Base-by-base conservation (phyloP, 805 yeast species). In the Sungouiozyma ichnusensis region DNA sequence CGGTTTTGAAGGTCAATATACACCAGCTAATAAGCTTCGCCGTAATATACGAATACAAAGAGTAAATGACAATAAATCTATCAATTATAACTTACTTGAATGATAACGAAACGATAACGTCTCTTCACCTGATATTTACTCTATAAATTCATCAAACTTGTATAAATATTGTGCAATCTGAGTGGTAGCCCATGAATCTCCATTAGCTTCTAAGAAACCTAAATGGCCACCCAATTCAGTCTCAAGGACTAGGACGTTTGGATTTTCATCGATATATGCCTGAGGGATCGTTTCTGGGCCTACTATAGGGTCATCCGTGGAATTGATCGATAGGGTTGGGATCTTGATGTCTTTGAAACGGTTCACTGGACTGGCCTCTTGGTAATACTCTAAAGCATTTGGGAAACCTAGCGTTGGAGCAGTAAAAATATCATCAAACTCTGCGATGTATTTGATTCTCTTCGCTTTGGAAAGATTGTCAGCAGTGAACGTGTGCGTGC, bases 161-260 rank as follows among this genome's bases (percentile, higher is more conserved):
- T 46, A 46, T 20, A 73, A 62, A 50, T 59, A 71, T 15, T 66
- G 58, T 18, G 61, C 58, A 36, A 73, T 59, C 37, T 67, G 66
- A 36, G 64, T 60, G 4, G 66, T 56, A 34, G 69, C 72, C 78
- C 79, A 74, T 41, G 73, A 66, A 35, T 68, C 64, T 31, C 72
- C 68, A 40, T 70, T 60, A 3, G 55, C 49, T 44, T 71, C 65
- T 20, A 73, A 51, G 43, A 65, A 74, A 0, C 73, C 81, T 53
- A 81, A 68, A 57, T 82, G 92, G 13, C 88, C 88, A 48, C 92
- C 92, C n/a, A 77, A 54, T 42, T 78, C 75, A 1, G 85, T 72
- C 38, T 75, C 72, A 4, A 75, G 64, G 61, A 78, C 60, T 34
- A 73, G 64, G 27, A 79, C 60, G 53, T 72, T 78, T 14, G 86